Conservation (phyloP, 2,329 filamentous ascomycete genomes). For the Fusarium globosum region DNA sequence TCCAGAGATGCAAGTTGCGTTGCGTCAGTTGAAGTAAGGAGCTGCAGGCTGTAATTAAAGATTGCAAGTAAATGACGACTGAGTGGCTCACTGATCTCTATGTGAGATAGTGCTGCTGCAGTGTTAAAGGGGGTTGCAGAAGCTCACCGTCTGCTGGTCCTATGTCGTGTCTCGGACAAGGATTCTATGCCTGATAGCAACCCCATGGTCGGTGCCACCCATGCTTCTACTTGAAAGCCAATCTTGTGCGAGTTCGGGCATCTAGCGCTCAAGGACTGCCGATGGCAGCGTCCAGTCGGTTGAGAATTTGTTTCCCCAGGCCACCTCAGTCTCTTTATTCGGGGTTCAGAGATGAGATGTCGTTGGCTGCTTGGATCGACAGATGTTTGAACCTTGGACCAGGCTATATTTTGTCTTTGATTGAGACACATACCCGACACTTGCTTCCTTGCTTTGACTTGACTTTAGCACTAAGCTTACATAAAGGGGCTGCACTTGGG, state of each 20-base stretch:
- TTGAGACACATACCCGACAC: neutral
- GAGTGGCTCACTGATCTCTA: constrained; percentile 25
- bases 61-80: constrained; percentile 25
- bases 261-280: constrained; percentile 41
- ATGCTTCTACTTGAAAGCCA: constrained; percentile 31
- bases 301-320: neutral
- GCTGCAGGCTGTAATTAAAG: constrained; percentile 43
- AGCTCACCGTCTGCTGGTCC: constrained; percentile 32
- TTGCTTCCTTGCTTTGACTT: neutral
- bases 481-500: constrained; percentile 13
- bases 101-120: constrained; percentile 38
- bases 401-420: neutral
- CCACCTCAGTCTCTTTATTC: neutral
- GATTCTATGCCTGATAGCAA: constrained; percentile 38
- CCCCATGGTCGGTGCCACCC: constrained; percentile 45
- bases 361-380: constrained; percentile 1
- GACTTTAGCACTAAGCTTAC: neutral
- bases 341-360: neutral
- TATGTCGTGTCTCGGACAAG: constrained; percentile 36
- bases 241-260: constrained; percentile 22
- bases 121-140: constrained; percentile 46
- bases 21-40: constrained; percentile 6
- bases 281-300: constrained; percentile 19
- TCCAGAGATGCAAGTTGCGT: constrained; percentile 16
- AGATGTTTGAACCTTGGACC: neutral